Evolutionary conservation across 2,329 filamentous ascomycete genomes (phyloP).

Genomic region (Stagonosporopsis cucurbitacearum): DNA sequence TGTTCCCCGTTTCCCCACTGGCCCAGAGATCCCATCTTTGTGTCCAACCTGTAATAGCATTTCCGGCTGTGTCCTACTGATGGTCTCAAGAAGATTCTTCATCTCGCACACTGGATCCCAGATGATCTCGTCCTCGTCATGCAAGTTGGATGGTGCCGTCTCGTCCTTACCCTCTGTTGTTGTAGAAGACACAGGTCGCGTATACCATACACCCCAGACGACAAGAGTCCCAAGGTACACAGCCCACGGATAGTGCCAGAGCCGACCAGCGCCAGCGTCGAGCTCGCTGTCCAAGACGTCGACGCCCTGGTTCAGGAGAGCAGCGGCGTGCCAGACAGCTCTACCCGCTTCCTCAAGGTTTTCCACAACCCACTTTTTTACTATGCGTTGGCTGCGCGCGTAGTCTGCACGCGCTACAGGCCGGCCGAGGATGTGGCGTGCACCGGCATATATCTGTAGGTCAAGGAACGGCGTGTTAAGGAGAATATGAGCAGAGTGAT

Average conservation of each 20-base stretch:
- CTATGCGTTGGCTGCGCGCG: conserved; percentile 56
- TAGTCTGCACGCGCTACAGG: conserved; percentile 60
- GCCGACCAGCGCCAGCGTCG: conserved; percentile 58
- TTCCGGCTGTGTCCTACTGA: conserved; percentile 50
- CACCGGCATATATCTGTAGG: conserved; percentile 67
- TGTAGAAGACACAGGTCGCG: conserved; percentile 25
- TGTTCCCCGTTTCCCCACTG: conserved; percentile 57
- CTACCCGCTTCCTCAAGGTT: conserved; percentile 47
- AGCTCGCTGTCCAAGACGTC: conserved; percentile 51
- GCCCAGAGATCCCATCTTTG: conserved; percentile 41
- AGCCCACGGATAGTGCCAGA: conserved; percentile 69
- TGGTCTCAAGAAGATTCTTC: conserved; percentile 51
- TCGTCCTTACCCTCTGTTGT: conserved; percentile 5
- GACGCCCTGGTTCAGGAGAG: conserved; percentile 59
- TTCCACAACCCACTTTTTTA: conserved; percentile 59
- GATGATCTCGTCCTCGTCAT: conserved; percentile 56
- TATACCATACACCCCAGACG: conserved; percentile 64
- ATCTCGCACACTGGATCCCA: conserved; percentile 60
- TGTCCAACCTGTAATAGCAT: conserved; percentile 37
- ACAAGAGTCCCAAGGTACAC: conserved; percentile 65
- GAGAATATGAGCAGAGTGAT: conserved; percentile 64
- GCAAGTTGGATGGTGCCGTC: not conserved
- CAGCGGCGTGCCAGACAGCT: conserved; percentile 62
- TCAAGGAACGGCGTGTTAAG: conserved; percentile 66
- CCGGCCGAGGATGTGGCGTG: conserved; percentile 64